Evolutionary conservation across 305 asterid genomes (phyloP).

Genomic region (Vinca major): DNA sequence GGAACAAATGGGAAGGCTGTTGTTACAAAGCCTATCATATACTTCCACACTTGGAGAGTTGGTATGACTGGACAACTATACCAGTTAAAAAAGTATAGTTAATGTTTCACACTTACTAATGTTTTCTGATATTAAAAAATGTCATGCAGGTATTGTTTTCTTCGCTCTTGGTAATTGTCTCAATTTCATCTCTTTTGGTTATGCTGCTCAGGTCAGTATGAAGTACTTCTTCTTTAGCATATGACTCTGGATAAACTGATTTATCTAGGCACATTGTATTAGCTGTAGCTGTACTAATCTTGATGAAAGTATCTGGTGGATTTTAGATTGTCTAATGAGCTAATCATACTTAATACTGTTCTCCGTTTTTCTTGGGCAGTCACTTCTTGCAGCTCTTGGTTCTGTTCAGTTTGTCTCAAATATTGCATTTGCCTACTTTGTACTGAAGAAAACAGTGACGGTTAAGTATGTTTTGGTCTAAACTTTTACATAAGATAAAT

Average conservation of each 20-base stretch:
- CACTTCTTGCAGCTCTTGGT: conserved; percentile 96
- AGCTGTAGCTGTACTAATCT: neutral
- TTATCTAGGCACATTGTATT: neutral
- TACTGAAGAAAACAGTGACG: conserved; percentile 72
- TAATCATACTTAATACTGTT: conserved; percentile 5
- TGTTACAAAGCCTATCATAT: conserved; percentile 59
- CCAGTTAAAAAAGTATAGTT: neutral
- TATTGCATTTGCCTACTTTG: conserved; percentile 78
- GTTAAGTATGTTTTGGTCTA: conserved; percentile 50
- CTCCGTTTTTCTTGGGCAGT: conserved; percentile 38
- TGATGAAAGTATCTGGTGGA: neutral
- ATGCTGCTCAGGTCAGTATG: conserved; percentile 89
- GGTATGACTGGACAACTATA: conserved; percentile 37
- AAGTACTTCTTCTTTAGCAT: conserved; percentile 11
- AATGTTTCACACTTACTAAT: neutral
- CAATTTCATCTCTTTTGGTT: conserved; percentile 89
- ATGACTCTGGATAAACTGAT: neutral
- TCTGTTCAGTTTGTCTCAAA: conserved; percentile 92
- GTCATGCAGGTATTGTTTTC: conserved; percentile 61
- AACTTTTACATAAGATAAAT: conserved; percentile 1
- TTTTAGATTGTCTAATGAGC: neutral
- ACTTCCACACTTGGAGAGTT: conserved; percentile 87
- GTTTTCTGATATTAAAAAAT: conserved; percentile 6
- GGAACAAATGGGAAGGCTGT: conserved; percentile 49
- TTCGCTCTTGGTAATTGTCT: conserved; percentile 83